phyloP scores from a whole-genome alignment of 768 basidiomycete species.

The Leccinum longicurvipes region DNA sequence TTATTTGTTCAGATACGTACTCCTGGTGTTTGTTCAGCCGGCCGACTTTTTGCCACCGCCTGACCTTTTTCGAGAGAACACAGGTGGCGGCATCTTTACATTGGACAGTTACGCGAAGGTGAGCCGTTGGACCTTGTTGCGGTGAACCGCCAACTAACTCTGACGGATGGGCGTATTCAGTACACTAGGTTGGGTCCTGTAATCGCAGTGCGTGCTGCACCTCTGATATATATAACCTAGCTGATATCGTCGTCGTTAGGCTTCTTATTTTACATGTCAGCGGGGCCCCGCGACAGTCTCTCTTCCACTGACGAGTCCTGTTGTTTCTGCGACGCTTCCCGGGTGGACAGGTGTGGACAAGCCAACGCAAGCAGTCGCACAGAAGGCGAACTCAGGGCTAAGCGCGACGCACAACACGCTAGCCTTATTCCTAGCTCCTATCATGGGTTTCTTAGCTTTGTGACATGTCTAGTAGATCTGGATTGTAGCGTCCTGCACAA shows the following conservation, averaged over 20 bases:
- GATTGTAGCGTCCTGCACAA: constrained; percentile 1
- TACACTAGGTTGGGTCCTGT: constrained; percentile 53
- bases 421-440: constrained; percentile 22
- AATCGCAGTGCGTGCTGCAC: constrained; percentile 48
- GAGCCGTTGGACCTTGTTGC: constrained; percentile 9
- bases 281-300: constrained; percentile 56
- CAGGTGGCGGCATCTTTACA: constrained; percentile 53
- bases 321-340: constrained; percentile 58
- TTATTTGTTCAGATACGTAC: constrained; percentile 50
- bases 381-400: constrained; percentile 23
- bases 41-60: constrained; percentile 57
- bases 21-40: constrained; percentile 65
- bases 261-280: constrained; percentile 71
- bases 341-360: constrained; percentile 18
- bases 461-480: constrained; percentile 2
- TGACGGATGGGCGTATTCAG: constrained; percentile 26
- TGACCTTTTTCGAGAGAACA: constrained; percentile 47
- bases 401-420: constrained; percentile 19
- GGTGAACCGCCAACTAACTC: not conserved
- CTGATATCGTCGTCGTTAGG: constrained; percentile 36
- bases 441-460: constrained; percentile 29
- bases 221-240: not conserved
- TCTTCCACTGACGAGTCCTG: constrained; percentile 58
- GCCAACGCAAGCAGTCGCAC: constrained; percentile 12
- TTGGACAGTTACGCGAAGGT: constrained; percentile 58